Evolutionary conservation across 192 early-diverging fungal species (phyloP), one percentile per base, ranked within the genome.

Genomic region (Coemansia sp.): DNA sequence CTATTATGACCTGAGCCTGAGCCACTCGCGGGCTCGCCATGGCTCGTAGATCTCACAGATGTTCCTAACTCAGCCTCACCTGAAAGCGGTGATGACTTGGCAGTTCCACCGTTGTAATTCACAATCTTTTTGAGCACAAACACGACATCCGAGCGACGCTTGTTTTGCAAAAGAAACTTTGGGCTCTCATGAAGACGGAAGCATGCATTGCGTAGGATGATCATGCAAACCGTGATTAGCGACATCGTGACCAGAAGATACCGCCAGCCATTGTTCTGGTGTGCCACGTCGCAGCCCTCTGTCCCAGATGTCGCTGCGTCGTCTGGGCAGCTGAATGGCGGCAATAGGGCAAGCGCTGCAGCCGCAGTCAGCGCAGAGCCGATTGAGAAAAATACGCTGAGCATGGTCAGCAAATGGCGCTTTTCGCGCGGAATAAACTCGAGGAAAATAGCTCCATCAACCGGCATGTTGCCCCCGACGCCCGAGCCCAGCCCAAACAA

Each of bases 381-480:
- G 48, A 89, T 72, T 1, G 93, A 91, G 52, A 91, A 94, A 50
- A 94, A 93, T 10, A 91, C 78, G 6, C 89, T 91, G 57, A 94
- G 80, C 43, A 94, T 81, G 0, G 91, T 94, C 64, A 94, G 75
- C 39, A 93, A 73, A 57, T 91, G 84, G 54, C 90, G 90, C 53
- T 90, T 81, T 51, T 85, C 81, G 46, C 84, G 79, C 21, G 93
- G 93, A 27, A 91, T 78, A 53, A 92, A 93, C 77, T 94, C 91
- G 4, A 94, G 81, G 50, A 92, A 94, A 14, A 94, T 66, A 24
- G 90, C 85, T 12, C 89, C 90, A 78, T 69, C 87, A 54, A 74
- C 87, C 45, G 71, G 82, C 83, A 83, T 86, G 47, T 73, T 78
- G 12, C 72, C 82, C 54, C 84, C 85, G 50, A 91, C 89, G 13